Conservation (phyloP, 164 flowering plant species). For the Aristolochia fimbriata region DNA sequence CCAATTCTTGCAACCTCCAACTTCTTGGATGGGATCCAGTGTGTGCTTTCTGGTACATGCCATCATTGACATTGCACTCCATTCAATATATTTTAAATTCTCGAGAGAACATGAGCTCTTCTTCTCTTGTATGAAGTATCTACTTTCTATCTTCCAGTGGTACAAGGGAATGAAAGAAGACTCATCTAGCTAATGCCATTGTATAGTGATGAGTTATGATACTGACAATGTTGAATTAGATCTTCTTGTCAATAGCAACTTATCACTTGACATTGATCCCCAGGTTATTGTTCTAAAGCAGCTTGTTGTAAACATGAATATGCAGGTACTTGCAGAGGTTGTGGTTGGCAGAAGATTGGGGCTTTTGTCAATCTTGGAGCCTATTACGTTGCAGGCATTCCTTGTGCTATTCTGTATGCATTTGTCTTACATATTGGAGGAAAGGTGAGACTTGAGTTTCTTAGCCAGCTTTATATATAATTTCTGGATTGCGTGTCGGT, state of each 20-base stretch:
- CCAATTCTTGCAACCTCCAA: slow-evolving; percentile 28
- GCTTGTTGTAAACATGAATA: background rate
- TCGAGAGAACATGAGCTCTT: background rate
- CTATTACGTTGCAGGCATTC: slow-evolving; percentile 64
- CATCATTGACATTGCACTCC: background rate
- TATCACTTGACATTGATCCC: too few relatives aligned
- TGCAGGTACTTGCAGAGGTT: slow-evolving; percentile 67
- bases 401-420: slow-evolving; percentile 40
- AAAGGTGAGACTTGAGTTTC: slow-evolving; percentile 27
- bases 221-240: too few relatives aligned
- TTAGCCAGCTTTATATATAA: background rate
- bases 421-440: slow-evolving; percentile 63
- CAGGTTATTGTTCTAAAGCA: background rate
- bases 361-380: slow-evolving; percentile 63
- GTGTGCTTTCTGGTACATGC: slow-evolving; percentile 36
- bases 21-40: slow-evolving; percentile 32
- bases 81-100: background rate
- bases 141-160: too few relatives aligned
- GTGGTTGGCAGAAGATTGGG: slow-evolving; percentile 84
- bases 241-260: background rate
- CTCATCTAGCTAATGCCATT: too few relatives aligned
- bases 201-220: too few relatives aligned
- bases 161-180: too few relatives aligned
- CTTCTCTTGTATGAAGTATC: background rate
- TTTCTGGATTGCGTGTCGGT: background rate